Percentiles rank a stretch among this genome's conserved stretches.
Evolutionary conservation across 2,329 filamentous ascomycete species (phyloP).

Genomic region (Scopulariopsis brevicaulis): DNA sequence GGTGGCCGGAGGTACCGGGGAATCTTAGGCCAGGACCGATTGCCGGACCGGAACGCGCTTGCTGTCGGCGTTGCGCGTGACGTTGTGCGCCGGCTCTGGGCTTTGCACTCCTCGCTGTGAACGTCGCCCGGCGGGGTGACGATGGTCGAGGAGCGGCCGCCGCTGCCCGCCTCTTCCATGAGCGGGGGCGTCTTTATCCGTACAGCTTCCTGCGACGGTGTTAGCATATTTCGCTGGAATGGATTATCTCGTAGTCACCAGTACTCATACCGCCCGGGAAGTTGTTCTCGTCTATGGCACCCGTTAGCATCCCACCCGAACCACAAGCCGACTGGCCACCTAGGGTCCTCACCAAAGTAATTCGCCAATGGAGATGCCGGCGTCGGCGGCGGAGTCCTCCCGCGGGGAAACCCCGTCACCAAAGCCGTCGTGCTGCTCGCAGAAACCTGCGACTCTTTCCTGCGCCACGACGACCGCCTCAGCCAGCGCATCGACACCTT

Average conservation of each 20-base stretch:
- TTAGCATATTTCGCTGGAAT: not conserved
- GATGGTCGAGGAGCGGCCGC: not conserved
- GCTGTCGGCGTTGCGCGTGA: conserved; percentile 32
- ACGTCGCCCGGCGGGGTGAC: conserved; percentile 1
- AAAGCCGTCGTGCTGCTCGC: not conserved
- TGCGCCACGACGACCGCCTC: not conserved
- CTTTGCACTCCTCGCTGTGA: not conserved
- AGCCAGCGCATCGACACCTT: not conserved
- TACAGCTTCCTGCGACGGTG: not conserved
- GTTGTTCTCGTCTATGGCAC: not conserved
- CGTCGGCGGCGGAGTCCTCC: not conserved
- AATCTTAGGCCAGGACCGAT: not conserved
- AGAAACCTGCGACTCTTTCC: not conserved
- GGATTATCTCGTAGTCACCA: not conserved
- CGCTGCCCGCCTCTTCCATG: not conserved
- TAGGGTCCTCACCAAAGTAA: not conserved
- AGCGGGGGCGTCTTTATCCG: conserved; percentile 2
- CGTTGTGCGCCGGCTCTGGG: not conserved
- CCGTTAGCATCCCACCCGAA: not conserved
- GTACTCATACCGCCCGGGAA: conserved; percentile 1
- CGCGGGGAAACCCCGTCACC: not conserved
- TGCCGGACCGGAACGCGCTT: conserved; percentile 1
- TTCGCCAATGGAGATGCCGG: not conserved
- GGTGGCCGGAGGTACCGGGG: not conserved
- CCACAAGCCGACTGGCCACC: not conserved